Base-by-base conservation (phyloP, 2,329 filamentous ascomycete genomes). In the Fusarium virguliforme region DNA sequence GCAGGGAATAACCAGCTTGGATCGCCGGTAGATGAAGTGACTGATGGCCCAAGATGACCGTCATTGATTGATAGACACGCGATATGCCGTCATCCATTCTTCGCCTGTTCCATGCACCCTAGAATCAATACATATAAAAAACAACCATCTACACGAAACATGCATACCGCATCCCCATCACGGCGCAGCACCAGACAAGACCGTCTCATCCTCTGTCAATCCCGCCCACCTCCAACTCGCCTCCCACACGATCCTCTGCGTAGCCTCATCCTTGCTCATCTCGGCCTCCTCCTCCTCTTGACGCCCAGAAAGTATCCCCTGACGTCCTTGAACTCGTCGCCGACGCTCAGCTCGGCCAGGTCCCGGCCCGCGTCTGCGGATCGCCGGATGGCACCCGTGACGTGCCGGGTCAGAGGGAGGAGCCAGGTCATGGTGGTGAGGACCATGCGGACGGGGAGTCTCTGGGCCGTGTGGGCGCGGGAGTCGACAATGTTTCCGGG, bases 401-500 rank as follows among this genome's bases (percentile, higher is more conserved):
- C 15, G 6, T 58, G 3, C 5, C 53, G 59, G 0, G 73, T 4
- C 1, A 73, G 4, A 0, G 73, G 73, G 3, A 75, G 46, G 1
- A 61, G 28, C 0, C 41, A 2, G 1, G 40, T 38, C 0, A 62
- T 15, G 0, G 62, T 8, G 0, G 41, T 13, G 7, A 75, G 67
- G 0, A 56, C n/a, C 1, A 46, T 7, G 8, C 65, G 38, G 2
- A 73, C 24, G 0, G 12, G 4, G 1, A 53, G 51, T 12, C 57
- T 75, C 15, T 74, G 73, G 0, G 65, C 38, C 4, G 18, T 30
- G 34, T 75, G 65, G 0, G 66, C 72, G 3, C 75, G 64, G 0
- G 75, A 76, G 32, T 76, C 75, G 5, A 73, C 54, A 10, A 76
- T 60, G 1, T 71, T 67, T 10, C 74, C 63, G 2, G 75, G 75